Conservation (phyloP, 352 stramenopile genomes). For the Phytophthora foliorum region DNA sequence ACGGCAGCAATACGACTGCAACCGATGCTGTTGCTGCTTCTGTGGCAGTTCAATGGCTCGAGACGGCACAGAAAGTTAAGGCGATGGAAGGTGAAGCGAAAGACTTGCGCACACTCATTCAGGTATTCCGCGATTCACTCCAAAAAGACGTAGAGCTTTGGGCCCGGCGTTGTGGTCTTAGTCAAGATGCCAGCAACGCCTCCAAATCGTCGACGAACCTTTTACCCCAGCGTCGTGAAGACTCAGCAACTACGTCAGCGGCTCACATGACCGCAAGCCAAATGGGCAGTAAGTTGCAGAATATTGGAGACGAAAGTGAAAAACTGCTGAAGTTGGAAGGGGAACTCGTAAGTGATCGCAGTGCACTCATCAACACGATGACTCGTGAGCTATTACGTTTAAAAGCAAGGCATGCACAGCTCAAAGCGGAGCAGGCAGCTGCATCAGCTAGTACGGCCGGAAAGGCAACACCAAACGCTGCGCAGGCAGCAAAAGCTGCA, state of each 20-base stretch:
- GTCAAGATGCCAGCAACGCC: slow-evolving; percentile 18
- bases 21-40: slow-evolving; percentile 40
- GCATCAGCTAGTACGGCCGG: slow-evolving; percentile 14
- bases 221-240: slow-evolving; percentile 49
- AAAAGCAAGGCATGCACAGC: slow-evolving; percentile 55
- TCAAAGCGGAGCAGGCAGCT: slow-evolving; percentile 41
- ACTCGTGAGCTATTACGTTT: slow-evolving; percentile 68
- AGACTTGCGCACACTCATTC: slow-evolving; percentile 83
- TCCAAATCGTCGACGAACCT: slow-evolving; percentile 42
- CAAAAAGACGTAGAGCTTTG: slow-evolving; percentile 86
- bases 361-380: slow-evolving; percentile 79
- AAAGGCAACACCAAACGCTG: slow-evolving; percentile 22
- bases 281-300: slow-evolving; percentile 83
- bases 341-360: slow-evolving; percentile 67
- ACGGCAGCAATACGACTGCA: slow-evolving; percentile 36
- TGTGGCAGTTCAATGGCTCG: slow-evolving; percentile 55
- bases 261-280: slow-evolving; percentile 85
- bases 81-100: slow-evolving; percentile 76
- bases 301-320: slow-evolving; percentile 80
- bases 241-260: slow-evolving; percentile 67
- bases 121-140: slow-evolving; percentile 85
- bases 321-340: slow-evolving; percentile 73
- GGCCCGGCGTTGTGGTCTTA: slow-evolving; percentile 51
- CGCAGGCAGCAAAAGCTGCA: slow-evolving; percentile 25
- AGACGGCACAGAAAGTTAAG: slow-evolving; percentile 67